Base-by-base conservation (phyloP, 441 rosid genomes). In the Pelargonium citronellum region DNA sequence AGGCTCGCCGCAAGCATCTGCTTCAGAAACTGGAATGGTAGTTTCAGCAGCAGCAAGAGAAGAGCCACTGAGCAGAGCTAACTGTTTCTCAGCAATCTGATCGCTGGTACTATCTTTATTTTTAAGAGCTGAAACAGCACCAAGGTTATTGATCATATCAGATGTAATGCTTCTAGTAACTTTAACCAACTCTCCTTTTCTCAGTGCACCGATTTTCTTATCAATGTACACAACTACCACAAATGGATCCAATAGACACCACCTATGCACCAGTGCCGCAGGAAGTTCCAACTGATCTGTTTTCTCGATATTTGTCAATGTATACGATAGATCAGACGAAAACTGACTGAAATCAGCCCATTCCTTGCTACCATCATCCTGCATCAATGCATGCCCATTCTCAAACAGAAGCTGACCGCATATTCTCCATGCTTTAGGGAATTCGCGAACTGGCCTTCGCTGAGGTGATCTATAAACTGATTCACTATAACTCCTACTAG, bases 241-340 rank as follows among this genome's bases (percentile, higher is more conserved):
- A 83, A 91, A 94, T 75, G 98, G 98, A 78, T 94, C 96, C 72
- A 94, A 82, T 51, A 85, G 73, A 76, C 77, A 82, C 98, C 98
- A 94, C 67, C 71, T 75, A 75, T 76, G 85, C 72, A 89, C 88
- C 77, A 88, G 81, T 44, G 78, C 74, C 72, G 69, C 65, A 30
- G 66, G 75, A 75, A 74, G 77, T 75, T 79, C 81, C 66, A 81
- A 69, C 7, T 73, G 77, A 78, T 83, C 79, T 73, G 78, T 70
- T 82, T 84, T 87, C 82, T 84, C 87, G 62, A 90, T 70, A 30
- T 72, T 87, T 78, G 43, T 67, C 78, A 94, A 78, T 27, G 79
- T 75, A 67, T 80, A 78, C 20, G 82, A 74, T 71, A 91, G 83
- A 82, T 91, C 96, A 61, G 87, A 84, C 82, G 83, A 84, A 80